These are phyloP conservation scores for Penicillium sp. DNA, from an alignment of 2,329 filamentous ascomycete species.

Conservation along the genomic window DNA sequence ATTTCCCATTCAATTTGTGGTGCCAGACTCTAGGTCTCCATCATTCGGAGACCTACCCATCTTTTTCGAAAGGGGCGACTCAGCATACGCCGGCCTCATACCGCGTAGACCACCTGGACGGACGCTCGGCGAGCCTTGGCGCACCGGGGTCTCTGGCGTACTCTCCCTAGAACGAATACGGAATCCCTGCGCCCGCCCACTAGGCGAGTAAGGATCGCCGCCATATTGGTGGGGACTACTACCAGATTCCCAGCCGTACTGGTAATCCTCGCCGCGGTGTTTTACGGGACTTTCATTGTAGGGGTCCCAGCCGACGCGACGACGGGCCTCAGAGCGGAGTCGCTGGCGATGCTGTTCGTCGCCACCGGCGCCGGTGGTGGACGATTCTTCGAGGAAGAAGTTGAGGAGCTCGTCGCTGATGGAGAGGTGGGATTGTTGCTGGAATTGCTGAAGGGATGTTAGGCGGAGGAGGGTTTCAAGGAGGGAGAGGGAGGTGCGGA, in stretches of 20 bases:
- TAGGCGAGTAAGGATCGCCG: constrained; percentile 31
- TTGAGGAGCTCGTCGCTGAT: constrained; percentile 86
- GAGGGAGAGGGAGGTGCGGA: constrained; percentile 71
- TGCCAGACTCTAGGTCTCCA: constrained; percentile 32
- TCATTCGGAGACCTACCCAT: constrained; percentile 28
- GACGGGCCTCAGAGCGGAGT: constrained; percentile 58
- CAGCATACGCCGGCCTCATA: constrained; percentile 21
- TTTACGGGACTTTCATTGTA: constrained; percentile 71
- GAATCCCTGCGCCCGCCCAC: constrained; percentile 23
- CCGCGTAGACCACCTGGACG: constrained; percentile 23
- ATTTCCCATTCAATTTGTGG: constrained; percentile 10
- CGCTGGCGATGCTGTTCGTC: constrained; percentile 61
- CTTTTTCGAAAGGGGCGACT: constrained; percentile 38
- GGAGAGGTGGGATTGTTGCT: constrained; percentile 82
- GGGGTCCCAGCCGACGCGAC: constrained; percentile 67
- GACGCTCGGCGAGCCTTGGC: constrained; percentile 22
- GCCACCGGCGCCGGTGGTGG: constrained; percentile 63
- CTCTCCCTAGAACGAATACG: constrained; percentile 34
- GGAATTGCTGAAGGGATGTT: constrained; percentile 84
- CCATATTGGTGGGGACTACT: constrained; percentile 26
- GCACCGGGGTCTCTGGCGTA: constrained; percentile 32
- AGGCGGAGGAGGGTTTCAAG: constrained; percentile 86
- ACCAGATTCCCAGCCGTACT: constrained; percentile 43
- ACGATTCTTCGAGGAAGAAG: constrained; percentile 75
- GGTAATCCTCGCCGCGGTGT: constrained; percentile 63